These are phyloP conservation scores for Saccharomyces mikatae DNA, from an alignment of 805 yeast species.

Conservation along the genomic window DNA sequence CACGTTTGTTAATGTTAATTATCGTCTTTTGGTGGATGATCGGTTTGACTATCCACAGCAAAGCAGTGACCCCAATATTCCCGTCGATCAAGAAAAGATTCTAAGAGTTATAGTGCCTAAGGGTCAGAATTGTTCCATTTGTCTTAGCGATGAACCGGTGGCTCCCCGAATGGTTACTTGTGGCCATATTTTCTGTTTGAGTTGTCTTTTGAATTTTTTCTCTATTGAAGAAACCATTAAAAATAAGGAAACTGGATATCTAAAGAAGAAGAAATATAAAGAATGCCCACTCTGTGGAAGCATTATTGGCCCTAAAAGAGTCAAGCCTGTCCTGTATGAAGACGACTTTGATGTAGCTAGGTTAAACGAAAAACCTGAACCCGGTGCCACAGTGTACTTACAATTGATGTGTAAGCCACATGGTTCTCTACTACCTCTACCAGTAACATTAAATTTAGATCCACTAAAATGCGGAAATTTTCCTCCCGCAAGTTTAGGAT, in stretches of 20 bases:
- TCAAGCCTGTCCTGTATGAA: slow-evolving; percentile 55
- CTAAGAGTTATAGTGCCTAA: slow-evolving; percentile 67
- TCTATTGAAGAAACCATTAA: slow-evolving; percentile 38
- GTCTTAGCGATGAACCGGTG: slow-evolving; percentile 71
- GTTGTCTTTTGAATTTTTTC: slow-evolving; percentile 69
- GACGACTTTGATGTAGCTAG: slow-evolving; percentile 41
- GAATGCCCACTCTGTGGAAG: slow-evolving; percentile 80
- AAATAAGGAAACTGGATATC: slow-evolving; percentile 24
- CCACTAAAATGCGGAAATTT: slow-evolving; percentile 37
- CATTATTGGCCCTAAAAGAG: slow-evolving; percentile 43
- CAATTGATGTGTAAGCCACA: slow-evolving; percentile 56
- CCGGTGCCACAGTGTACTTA: slow-evolving; percentile 47
- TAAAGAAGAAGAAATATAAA: slow-evolving; percentile 41
- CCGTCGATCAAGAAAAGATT: slow-evolving; percentile 52
- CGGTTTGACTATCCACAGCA: slow-evolving; percentile 49
- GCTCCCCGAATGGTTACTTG: slow-evolving; percentile 95
- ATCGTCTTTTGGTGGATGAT: slow-evolving; percentile 71
- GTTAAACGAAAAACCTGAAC: slow-evolving; percentile 35
- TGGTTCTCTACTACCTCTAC: slow-evolving; percentile 40
- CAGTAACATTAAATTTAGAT: slow-evolving; percentile 39
- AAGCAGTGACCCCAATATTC: slow-evolving; percentile 65
- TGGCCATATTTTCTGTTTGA: slow-evolving; percentile 84
- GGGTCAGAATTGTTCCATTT: slow-evolving; percentile 83
- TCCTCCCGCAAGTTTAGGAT: slow-evolving; percentile 44
- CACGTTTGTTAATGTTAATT: slow-evolving; percentile 72